Evolutionary conservation across 768 basidiomycete species (phyloP).

Genomic region (Coprinellus micaceus): DNA sequence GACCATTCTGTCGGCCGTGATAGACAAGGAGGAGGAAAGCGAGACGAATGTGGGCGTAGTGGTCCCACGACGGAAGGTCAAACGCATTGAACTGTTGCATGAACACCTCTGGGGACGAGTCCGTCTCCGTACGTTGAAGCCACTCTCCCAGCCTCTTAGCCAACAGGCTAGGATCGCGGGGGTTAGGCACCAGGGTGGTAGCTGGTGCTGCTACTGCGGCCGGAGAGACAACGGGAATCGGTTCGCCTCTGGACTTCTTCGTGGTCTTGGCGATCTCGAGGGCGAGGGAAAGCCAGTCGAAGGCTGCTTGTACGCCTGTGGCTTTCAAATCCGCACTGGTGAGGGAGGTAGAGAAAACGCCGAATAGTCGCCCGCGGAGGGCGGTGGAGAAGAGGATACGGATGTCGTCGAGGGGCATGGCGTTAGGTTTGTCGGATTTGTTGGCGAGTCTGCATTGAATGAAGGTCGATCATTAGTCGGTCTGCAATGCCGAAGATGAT

Average conservation of each 20-base stretch:
- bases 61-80: constrained; percentile 42
- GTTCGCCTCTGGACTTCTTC: constrained; percentile 2
- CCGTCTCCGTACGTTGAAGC: constrained; percentile 30
- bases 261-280: constrained; percentile 23
- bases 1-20: constrained; percentile 41
- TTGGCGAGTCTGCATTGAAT: constrained; percentile 43
- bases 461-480: too few relatives aligned
- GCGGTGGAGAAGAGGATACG: constrained; percentile 26
- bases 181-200: constrained; percentile 2
- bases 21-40: constrained; percentile 39
- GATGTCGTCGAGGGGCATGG: constrained; percentile 47
- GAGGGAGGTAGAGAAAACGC: constrained; percentile 26
- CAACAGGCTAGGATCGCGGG: constrained; percentile 21
- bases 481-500: too few relatives aligned
- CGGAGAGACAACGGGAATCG: constrained; percentile 1
- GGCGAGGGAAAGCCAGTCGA: constrained; percentile 35
- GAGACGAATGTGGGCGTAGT: constrained; percentile 45
- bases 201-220: background rate
- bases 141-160: constrained; percentile 34
- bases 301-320: constrained; percentile 33
- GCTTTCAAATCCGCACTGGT: constrained; percentile 13
- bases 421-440: constrained; percentile 57
- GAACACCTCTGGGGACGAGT: constrained; percentile 29
- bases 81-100: constrained; percentile 31
- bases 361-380: constrained; percentile 27